Base-by-base conservation (phyloP, 306 rosid genomes). In the Malus sylvestris region DNA sequence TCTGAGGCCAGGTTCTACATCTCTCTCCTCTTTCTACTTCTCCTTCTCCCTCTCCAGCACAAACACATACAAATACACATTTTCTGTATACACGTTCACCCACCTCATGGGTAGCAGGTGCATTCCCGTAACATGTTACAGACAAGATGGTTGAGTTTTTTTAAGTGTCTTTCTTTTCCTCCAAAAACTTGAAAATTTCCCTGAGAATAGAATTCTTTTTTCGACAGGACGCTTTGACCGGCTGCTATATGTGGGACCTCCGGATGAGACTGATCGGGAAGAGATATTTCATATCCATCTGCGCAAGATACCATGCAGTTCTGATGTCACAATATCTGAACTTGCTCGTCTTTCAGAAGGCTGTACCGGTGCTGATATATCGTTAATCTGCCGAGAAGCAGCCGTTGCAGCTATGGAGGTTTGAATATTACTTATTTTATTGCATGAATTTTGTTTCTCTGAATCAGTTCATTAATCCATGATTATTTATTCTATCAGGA, bases 161-260 rank as follows among this genome's bases (percentile, higher is more conserved):
- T 5, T 46, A 19, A 32, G 16, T 30, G 27, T 75, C 68, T 42
- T 55, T 20, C 12, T 51, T 20, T 29, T 10, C 22, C 60, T 8
- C 42, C 67, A 67, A 55, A 25, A 69, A 69, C 76, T 52, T 22
- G 5, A 44, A 27, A 40, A 69, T 42, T 19, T 57, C 22, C 45
- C 58, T 78, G 83, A 44, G 40, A 42, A 70, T 60, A 73, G 38
- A 60, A 22, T 38, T 59, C 14, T 23, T 52, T 52, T 52, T 81
- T 76, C 78, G 74, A 14, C 91, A 94, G 97, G 98, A 53, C 97
- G 93, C 77, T 94, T 91, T 86, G 97, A 91, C 70, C 96, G 93
- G 75, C 77, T 89, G 83, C 88, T 94, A 35, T 90, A 87, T 76
- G 98, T 94, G 76, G 98, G 96, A 74, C 96, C 93, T 68, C 98